These are phyloP conservation scores for Eragrostis nindensis DNA, from an alignment of 176 grass and related monocot species.

Conservation along the genomic window DNA sequence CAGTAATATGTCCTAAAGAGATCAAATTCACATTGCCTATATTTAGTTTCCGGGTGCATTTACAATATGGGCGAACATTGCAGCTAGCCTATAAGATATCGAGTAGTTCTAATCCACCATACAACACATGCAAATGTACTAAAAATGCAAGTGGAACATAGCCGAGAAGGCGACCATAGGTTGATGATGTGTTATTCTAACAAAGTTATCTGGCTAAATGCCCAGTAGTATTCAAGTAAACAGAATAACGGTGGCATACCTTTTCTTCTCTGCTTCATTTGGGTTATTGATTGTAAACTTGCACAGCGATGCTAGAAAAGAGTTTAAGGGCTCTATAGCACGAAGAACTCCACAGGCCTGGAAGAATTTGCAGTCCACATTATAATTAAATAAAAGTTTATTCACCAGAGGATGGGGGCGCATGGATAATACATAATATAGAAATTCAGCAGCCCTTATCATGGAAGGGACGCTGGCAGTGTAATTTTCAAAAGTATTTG, in stretches of 20 bases:
- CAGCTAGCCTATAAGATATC: slow-evolving; percentile 22
- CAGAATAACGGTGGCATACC: slow-evolving; percentile 45
- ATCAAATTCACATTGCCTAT: neutral
- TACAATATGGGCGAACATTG: neutral
- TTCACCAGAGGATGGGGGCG: neutral
- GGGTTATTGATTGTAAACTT: slow-evolving; percentile 98
- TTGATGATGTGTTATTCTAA: slow-evolving; percentile 16
- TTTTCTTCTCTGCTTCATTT: slow-evolving; percentile 90
- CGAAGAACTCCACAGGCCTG: slow-evolving; percentile 97
- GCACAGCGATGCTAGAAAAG: slow-evolving; percentile 97
- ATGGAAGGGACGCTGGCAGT: neutral
- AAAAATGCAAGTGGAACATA: neutral
- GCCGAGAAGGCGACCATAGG: neutral
- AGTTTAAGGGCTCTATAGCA: slow-evolving; percentile 94
- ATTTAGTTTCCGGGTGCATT: neutral
- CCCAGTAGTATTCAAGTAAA: slow-evolving; percentile 28
- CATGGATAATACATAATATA: slow-evolving; percentile 33
- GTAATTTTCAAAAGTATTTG: slow-evolving; percentile 17
- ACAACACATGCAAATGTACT: neutral
- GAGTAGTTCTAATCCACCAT: slow-evolving; percentile 6
- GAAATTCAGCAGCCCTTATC: slow-evolving; percentile 13
- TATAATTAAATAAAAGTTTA: slow-evolving; percentile 35
- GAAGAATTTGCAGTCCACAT: slow-evolving; percentile 51
- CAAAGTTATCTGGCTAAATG: neutral
- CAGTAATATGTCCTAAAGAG: neutral